Base-by-base conservation (phyloP, 768 basidiomycete species). In the Myochromella boudieri region DNA sequence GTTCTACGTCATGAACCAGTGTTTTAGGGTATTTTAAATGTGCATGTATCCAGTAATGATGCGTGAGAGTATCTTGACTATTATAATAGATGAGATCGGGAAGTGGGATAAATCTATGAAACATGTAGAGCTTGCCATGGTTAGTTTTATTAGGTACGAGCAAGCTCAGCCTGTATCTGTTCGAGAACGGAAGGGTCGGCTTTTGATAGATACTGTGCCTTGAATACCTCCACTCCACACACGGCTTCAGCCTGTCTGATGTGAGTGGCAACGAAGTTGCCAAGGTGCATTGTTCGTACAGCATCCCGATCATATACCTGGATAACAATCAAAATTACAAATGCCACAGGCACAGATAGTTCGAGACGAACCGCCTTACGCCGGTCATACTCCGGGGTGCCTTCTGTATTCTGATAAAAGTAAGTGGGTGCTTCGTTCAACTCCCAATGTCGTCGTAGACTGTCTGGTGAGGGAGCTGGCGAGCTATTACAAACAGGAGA, bases 241-340 rank as follows among this genome's bases (percentile, higher is more conserved):
- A 64, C 63, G 8, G 68, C 70, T 60, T 87, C 84, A 0, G 85
- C 87, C 52, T 86, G 78, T 48, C 77, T 76, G 27, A 94, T 63
- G 17, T 80, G 74, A 15, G 64, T 64, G 3, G 72, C 74, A 42
- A 95, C 69, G 60, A 74, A 86, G 6, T 68, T 62, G 22, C 79
- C 81, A n/a, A 95, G 77, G 25, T 78, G 77, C 3, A 72, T 67
- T 3, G 75, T 82, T n/a, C 84, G 80, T 28, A 91, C 79, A 0
- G 85, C 84, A 60, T 95, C 92, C 20, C 65, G 71, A 10, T 87
- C 75, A 49, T 80, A 83, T 10, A 85, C 60, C 92, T 95, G 56
- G 9, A 44, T n/a, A n/a, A n/a, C n/a, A n/a, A n/a, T n/a, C n/a
- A n/a, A n/a, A n/a, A n/a, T n/a, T n/a, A n/a, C n/a, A n/a, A n/a